Conservation (phyloP, 306 rosid genomes). For the Begonia masoniana region DNA sequence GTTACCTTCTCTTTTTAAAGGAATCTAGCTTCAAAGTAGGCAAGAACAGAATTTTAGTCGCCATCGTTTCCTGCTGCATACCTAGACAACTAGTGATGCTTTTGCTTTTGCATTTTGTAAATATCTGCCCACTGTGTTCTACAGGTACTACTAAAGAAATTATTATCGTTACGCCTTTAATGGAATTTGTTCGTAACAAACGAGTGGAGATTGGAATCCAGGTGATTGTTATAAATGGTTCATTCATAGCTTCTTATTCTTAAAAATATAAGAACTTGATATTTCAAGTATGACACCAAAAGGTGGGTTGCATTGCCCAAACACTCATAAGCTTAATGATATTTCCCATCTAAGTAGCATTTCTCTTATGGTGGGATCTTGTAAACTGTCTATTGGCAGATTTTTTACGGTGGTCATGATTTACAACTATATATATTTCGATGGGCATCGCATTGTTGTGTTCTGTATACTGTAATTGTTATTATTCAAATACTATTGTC, state of each 20-base stretch:
- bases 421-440: too few species aligned
- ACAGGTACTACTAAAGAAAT: constrained; percentile 64
- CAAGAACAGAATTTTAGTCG: not conserved
- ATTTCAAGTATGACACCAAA: too few species aligned
- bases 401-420: too few species aligned
- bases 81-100: too few species aligned
- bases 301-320: not conserved
- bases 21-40: not conserved
- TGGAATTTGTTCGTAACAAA: constrained; percentile 86
- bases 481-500: too few species aligned
- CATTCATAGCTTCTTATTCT: not conserved
- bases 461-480: too few species aligned
- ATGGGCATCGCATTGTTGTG: too few species aligned
- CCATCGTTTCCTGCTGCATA: too few species aligned
- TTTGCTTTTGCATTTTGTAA: constrained; percentile 2
- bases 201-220: constrained; percentile 53
- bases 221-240: constrained; percentile 28
- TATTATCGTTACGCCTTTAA: constrained; percentile 71
- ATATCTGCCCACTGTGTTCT: constrained; percentile 14
- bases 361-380: not conserved
- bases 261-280: not conserved
- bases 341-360: not conserved
- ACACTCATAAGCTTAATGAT: not conserved
- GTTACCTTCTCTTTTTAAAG: not conserved
- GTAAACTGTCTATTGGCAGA: too few species aligned